Percentiles rank a stretch among this genome's conserved stretches.
phyloP scores from a whole-genome alignment of 805 yeast genomes.

The Ogataea nakhonphanomensis region DNA sequence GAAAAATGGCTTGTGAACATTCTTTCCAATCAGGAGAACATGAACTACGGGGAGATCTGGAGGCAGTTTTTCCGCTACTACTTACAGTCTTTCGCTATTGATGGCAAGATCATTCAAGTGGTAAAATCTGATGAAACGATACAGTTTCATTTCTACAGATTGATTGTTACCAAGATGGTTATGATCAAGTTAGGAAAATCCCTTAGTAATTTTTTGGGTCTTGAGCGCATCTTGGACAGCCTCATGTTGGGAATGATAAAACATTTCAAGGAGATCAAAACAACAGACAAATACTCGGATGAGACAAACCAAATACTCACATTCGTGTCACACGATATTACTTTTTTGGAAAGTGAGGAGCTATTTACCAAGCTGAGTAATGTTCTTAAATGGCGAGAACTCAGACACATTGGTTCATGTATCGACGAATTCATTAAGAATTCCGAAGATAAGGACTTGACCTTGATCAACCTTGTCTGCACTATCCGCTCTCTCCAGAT shows the following conservation, averaged over 20 bases:
- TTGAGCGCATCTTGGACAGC: constrained; percentile 15
- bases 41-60: constrained; percentile 11
- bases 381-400: constrained; percentile 16
- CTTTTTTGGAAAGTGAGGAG: constrained; percentile 21
- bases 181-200: constrained; percentile 17
- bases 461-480: constrained; percentile 25
- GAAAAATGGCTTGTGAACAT: constrained; percentile 16
- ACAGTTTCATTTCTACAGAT: constrained; percentile 24
- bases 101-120: constrained; percentile 10
- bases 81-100: constrained; percentile 14
- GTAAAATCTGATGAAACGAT: constrained; percentile 18
- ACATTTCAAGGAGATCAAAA: constrained; percentile 12
- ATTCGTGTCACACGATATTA: constrained; percentile 22
- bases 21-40: constrained; percentile 8
- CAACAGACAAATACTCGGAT: constrained; percentile 7
- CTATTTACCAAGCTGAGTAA: constrained; percentile 23
- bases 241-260: constrained; percentile 18
- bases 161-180: constrained; percentile 21
- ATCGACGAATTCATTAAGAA: constrained; percentile 26
- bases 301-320: constrained; percentile 17
- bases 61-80: constrained; percentile 13
- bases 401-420: constrained; percentile 17
- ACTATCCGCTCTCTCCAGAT: constrained; percentile 23
- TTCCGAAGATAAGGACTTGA: constrained; percentile 23
- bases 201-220: constrained; percentile 11